These are phyloP conservation scores for Sedum album DNA, from an alignment of 164 flowering plant species.

Conservation along the genomic window DNA sequence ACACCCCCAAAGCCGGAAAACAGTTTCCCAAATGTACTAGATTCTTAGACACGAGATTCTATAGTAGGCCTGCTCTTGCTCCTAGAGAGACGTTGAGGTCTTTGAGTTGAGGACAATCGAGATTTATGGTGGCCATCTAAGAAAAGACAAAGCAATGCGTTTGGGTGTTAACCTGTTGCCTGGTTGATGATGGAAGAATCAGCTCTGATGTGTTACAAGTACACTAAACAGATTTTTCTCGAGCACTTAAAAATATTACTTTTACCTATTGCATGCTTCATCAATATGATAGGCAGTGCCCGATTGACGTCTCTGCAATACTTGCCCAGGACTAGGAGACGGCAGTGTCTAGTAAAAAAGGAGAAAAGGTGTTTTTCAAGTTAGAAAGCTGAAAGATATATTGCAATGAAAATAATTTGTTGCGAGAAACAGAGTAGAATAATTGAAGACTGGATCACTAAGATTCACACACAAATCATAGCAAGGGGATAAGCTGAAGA, in stretches of 20 bases:
- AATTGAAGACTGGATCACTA: neutral
- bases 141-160: neutral
- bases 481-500: no score
- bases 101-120: neutral
- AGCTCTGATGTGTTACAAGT: neutral
- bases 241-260: no score
- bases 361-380: conserved; percentile 9
- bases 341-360: conserved; percentile 27
- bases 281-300: conserved; percentile 8
- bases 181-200: neutral
- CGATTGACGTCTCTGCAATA: conserved; percentile 29
- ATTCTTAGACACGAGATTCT: conserved; percentile 5
- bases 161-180: neutral
- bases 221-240: no score
- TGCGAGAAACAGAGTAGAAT: neutral
- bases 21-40: neutral
- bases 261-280: neutral
- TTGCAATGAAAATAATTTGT: neutral
- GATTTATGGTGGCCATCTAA: neutral
- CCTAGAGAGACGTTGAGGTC: neutral
- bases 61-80: neutral
- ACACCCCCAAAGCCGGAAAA: neutral
- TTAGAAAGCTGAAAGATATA: neutral
- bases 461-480: neutral
- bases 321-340: conserved; percentile 30